A percentile compares a stretch with the other conserved stretches of the same genome.
Conservation (phyloP, 495 filamentous ascomycete species). For the Penicillium antarcticum region DNA sequence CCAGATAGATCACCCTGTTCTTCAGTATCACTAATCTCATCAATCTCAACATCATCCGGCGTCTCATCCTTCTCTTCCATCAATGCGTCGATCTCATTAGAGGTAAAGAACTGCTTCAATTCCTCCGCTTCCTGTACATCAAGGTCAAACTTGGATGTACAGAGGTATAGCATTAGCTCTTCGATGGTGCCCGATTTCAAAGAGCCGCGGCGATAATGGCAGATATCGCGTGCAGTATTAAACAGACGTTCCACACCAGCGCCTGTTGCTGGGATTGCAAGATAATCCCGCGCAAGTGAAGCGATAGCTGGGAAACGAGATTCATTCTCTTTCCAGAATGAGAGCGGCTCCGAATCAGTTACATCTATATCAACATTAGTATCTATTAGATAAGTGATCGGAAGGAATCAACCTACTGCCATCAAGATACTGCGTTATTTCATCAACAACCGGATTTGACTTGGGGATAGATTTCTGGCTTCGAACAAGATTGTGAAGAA, state of each 20-base stretch:
- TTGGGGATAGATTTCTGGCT: no score
- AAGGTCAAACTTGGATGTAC: neutral
- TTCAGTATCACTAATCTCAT: neutral
- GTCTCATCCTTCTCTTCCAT: neutral
- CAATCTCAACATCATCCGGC: neutral
- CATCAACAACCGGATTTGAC: no score
- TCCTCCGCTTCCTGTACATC: neutral
- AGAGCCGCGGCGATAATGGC: neutral
- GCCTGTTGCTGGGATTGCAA: neutral
- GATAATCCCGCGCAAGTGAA: neutral
- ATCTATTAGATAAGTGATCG: no score
- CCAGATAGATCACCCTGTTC: neutral
- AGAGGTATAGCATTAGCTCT: neutral
- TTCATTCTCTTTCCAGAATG: no score
- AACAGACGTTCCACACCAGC: neutral
- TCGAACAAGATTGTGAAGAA: no score
- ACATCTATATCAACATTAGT: no score
- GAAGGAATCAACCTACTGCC: no score
- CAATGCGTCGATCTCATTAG: neutral
- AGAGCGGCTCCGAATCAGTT: no score
- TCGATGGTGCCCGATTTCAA: neutral
- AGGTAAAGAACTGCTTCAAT: neutral
- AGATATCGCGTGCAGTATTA: neutral
- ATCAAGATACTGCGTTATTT: no score
- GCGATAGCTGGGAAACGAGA: no score